phyloP scores from a whole-genome alignment of 805 yeast species.

The Metschnikowia vanudenii region DNA sequence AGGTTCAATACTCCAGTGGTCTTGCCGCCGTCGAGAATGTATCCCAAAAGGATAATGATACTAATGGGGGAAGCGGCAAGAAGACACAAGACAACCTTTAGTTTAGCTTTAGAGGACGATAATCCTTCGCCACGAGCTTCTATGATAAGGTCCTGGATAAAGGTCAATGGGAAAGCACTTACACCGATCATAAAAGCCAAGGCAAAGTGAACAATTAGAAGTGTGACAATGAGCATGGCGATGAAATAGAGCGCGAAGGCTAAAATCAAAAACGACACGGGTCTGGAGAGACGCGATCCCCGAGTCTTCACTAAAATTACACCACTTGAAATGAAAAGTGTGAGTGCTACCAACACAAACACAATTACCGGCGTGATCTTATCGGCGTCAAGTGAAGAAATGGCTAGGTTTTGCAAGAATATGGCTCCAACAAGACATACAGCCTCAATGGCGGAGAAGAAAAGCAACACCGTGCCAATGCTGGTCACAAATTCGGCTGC shows the following conservation, averaged over 20 bases:
- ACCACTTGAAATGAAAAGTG: slow-evolving; percentile 4
- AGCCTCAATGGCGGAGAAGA: slow-evolving; percentile 30
- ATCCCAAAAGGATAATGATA: slow-evolving; percentile 25
- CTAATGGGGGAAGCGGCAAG: slow-evolving; percentile 53
- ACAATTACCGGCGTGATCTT: slow-evolving; percentile 1
- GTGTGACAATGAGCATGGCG: slow-evolving; percentile 67
- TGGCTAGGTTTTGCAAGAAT: slow-evolving; percentile 26
- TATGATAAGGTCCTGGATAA: slow-evolving; percentile 43
- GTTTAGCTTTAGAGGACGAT: slow-evolving; percentile 13
- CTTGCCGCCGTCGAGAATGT: slow-evolving; percentile 25
- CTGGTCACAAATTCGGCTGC: slow-evolving; percentile 21
- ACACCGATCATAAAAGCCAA: slow-evolving; percentile 72
- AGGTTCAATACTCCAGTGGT: slow-evolving; percentile 39
- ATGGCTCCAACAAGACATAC: slow-evolving; percentile 25
- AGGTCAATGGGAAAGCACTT: slow-evolving; percentile 71
- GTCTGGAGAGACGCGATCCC: slow-evolving; percentile 18
- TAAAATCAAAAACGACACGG: slow-evolving; percentile 27
- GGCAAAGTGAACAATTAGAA: slow-evolving; percentile 81
- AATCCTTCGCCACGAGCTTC: slow-evolving; percentile 10
- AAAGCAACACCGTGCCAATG: slow-evolving; percentile 25
- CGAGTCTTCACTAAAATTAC: neutral
- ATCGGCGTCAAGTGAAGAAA: neutral
- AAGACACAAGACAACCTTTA: slow-evolving; percentile 36
- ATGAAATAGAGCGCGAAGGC: slow-evolving; percentile 55
- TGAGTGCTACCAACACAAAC: slow-evolving; percentile 3